These are phyloP conservation scores for Cladosporium sp. DNA, from an alignment of 2,329 filamentous ascomycete species.

Conservation along the genomic window DNA sequence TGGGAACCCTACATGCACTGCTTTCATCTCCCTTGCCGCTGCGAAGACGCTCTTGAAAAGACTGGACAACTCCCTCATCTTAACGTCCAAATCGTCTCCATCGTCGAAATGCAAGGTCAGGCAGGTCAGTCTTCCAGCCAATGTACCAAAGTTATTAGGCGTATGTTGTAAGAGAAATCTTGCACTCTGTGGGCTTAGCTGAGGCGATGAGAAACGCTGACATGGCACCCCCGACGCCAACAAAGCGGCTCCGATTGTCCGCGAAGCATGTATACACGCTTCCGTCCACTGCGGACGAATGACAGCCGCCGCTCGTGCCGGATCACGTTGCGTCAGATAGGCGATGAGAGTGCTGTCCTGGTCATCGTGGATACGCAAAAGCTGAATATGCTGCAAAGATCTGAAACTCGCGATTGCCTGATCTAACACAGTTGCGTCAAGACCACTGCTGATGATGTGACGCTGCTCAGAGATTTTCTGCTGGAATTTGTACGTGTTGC, in stretches of 20 bases:
- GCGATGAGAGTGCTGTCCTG: constrained; percentile 53
- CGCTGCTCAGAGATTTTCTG: constrained; percentile 48
- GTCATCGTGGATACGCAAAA: constrained; percentile 58
- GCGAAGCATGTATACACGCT: constrained; percentile 59
- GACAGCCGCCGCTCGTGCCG: constrained; percentile 39
- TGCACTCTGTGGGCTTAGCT: constrained; percentile 58
- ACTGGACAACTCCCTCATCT: constrained; percentile 54
- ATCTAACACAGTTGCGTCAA: constrained; percentile 51
- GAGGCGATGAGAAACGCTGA: constrained; percentile 59
- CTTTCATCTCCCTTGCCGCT: constrained; percentile 56
- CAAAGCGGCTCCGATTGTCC: constrained; percentile 55
- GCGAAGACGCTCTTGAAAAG: constrained; percentile 57
- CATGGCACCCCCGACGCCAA: constrained; percentile 52
- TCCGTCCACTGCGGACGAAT: constrained; percentile 57
- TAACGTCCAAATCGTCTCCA: constrained; percentile 51
- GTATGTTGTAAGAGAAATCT: constrained; percentile 47
- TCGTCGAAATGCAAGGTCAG: constrained; percentile 63
- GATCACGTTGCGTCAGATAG: constrained; percentile 45
- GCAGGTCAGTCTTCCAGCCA: constrained; percentile 57
- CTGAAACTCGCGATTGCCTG: constrained; percentile 56
- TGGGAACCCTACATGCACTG: constrained; percentile 62
- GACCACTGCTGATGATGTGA: constrained; percentile 46
- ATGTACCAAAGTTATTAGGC: constrained; percentile 44
- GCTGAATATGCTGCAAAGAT: constrained; percentile 60
- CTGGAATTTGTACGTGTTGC: constrained; percentile 29